Evolutionary conservation across 2,329 filamentous ascomycete genomes (phyloP), one percentile per base, ranked within the genome.

Genomic region (Hypoxylon sp.): DNA sequence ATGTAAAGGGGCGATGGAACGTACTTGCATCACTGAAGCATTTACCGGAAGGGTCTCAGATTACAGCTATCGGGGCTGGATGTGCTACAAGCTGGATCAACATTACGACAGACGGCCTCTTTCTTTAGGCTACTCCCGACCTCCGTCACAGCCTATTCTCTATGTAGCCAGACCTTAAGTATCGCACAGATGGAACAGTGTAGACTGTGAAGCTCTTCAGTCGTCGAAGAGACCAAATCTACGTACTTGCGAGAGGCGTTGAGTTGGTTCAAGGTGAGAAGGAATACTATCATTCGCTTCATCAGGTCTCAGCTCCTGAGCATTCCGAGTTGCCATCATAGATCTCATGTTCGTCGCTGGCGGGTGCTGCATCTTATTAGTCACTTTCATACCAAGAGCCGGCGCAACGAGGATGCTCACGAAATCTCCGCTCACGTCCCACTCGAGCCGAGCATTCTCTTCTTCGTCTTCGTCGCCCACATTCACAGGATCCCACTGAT

Each of bases 61-160:
- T 94, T 62, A 81, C 84, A 70, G 82, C 81, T 54, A 85, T 97
- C 54, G 93, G 91, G 24, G 94, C 93, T n/a, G 94, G 94, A 1
- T 97, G 94, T 81, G 94, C 94, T 48, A 97, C 94, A 17, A 97
- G 91, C 77, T 97, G 94, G 90, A 83, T 97, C 59, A 86, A 84
- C 70, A 83, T 88, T 46, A 59, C 52, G 55, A 70, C 69, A 52
- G 74, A 78, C 39, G 77, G 77, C 3, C 31, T 79, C 19, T 77
- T 77, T 46, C 72, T 79, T 33, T 80, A 72, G 79, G 39, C 42
- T 51, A 63, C 33, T 50, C 37, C 5, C 39, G 9, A 29, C 35
- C 5, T 11, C 47, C 10, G 5, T 37, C 17, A 29, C 39, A 52
- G 26, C 2, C 17, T 37, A 10, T 29, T 31, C 24, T 10, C 11